These are phyloP conservation scores for Leccinum aurantiacum DNA, from an alignment of 768 basidiomycete species.

Conservation along the genomic window DNA sequence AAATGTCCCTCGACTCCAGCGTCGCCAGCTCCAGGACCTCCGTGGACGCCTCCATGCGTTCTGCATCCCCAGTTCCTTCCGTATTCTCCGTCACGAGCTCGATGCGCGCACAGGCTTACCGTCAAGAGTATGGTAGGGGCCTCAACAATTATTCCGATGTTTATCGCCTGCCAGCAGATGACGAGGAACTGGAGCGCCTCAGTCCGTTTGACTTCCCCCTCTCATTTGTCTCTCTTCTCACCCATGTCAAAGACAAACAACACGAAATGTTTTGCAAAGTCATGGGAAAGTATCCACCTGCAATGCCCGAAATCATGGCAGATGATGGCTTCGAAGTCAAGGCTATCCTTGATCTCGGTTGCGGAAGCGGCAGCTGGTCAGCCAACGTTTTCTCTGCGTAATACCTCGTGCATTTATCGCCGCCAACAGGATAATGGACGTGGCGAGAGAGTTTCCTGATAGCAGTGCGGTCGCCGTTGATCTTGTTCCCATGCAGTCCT, in stretches of 20 bases:
- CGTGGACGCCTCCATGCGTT: conserved; percentile 58
- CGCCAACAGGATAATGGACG: conserved; percentile 65
- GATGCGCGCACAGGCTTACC: conserved; percentile 55
- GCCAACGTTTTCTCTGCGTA: conserved; percentile 11
- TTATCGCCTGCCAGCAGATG: conserved; percentile 76
- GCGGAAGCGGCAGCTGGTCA: conserved; percentile 78
- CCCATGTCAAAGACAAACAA: conserved; percentile 53
- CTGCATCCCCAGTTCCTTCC: conserved; percentile 65
- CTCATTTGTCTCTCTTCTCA: conserved; percentile 13
- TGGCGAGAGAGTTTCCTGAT: conserved; percentile 70
- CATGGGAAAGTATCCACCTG: conserved; percentile 67
- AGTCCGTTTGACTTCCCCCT: conserved; percentile 40
- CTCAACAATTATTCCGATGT: conserved; percentile 80
- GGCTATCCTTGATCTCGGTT: conserved; percentile 71
- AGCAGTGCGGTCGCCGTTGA: conserved; percentile 73
- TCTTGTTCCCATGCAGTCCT: conserved; percentile 74
- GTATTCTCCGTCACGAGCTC: conserved; percentile 69
- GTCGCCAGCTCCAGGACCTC: conserved; percentile 55
- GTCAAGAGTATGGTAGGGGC: conserved; percentile 64
- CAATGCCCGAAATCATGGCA: conserved; percentile 56
- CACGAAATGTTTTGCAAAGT: conserved; percentile 61
- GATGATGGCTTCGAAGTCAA: conserved; percentile 61
- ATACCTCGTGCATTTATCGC: conserved; percentile 9
- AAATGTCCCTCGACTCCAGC: conserved; percentile 42
- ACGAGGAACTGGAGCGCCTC: conserved; percentile 70